Conservation (phyloP, 352 stramenopile species). For the Pythium myriotylum region DNA sequence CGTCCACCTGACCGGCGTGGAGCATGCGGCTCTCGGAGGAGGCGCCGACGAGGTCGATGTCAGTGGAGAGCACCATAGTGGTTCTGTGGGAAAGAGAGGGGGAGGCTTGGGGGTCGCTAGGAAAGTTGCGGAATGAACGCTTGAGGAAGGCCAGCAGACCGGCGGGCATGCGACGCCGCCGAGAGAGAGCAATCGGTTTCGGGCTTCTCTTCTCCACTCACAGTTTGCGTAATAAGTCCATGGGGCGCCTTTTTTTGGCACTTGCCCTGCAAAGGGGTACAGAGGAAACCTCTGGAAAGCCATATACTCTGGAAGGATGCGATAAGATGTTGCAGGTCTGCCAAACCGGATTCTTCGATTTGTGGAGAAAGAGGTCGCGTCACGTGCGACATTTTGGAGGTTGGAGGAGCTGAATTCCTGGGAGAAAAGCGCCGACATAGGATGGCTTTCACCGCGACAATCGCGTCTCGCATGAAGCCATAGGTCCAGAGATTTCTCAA, state of each 20-base stretch:
- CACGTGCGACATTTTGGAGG: neutral
- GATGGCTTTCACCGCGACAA: too few species aligned
- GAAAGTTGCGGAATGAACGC: constrained; percentile 42
- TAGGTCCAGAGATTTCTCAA: too few species aligned
- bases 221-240: constrained; percentile 24
- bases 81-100: neutral
- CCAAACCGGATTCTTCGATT: constrained; percentile 1
- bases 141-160: neutral
- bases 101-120: constrained; percentile 8
- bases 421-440: neutral
- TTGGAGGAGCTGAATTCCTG: neutral
- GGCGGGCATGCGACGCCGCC: constrained; percentile 17
- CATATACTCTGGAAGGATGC: constrained; percentile 17
- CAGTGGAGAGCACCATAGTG: constrained; percentile 20
- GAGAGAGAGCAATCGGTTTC: constrained; percentile 17
- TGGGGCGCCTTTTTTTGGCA: constrained; percentile 8
- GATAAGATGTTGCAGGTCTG: constrained; percentile 3
- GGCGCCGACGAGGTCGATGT: constrained; percentile 34
- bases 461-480: too few species aligned
- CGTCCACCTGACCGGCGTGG: constrained; percentile 26
- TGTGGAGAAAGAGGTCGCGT: neutral
- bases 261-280: neutral
- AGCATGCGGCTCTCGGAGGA: constrained; percentile 35
- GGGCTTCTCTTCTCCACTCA: neutral
- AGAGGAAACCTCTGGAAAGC: neutral